A percentile compares a stretch with the other conserved stretches of the same genome.
phyloP scores from a whole-genome alignment of 1,284 basidiomycete genomes.

The Tranzscheliella williamsii region DNA sequence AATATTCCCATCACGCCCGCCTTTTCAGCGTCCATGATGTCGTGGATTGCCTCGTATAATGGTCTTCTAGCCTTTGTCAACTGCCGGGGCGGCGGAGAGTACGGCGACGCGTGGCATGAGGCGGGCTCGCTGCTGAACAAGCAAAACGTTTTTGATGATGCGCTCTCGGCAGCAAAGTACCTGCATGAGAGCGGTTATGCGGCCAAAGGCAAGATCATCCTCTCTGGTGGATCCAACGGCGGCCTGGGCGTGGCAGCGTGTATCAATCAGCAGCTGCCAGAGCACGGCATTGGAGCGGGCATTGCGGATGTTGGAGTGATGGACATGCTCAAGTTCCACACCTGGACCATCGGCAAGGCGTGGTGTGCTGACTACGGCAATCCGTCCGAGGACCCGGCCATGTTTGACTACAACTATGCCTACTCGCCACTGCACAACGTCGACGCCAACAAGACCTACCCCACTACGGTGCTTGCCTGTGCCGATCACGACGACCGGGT shows the following conservation, averaged over 20 bases:
- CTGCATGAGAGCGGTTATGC: conserved; percentile 74
- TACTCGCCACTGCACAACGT: conserved; percentile 59
- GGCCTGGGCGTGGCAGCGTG: conserved; percentile 79
- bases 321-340: conserved; percentile 68
- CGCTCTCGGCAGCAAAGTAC: conserved; percentile 67
- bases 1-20: conserved; percentile 73
- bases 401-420: conserved; percentile 53
- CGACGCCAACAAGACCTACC: conserved; percentile 46
- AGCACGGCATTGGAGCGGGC: conserved; percentile 71
- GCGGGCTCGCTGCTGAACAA: conserved; percentile 55
- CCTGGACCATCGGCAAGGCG: conserved; percentile 67
- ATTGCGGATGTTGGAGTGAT: conserved; percentile 66
- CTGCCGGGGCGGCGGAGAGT: conserved; percentile 77
- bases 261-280: conserved; percentile 75
- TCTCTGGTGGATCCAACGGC: conserved; percentile 66
- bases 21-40: conserved; percentile 75
- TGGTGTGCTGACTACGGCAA: conserved; percentile 84
- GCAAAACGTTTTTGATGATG: conserved; percentile 76
- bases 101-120: conserved; percentile 70
- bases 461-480: conserved; percentile 51
- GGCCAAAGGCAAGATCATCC: conserved; percentile 73
- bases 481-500: conserved; percentile 60
- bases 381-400: conserved; percentile 65
- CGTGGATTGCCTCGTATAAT: conserved; percentile 75
- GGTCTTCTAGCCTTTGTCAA: conserved; percentile 71